Conservation (phyloP, 768 basidiomycete genomes). For the Suillus brevipes region DNA sequence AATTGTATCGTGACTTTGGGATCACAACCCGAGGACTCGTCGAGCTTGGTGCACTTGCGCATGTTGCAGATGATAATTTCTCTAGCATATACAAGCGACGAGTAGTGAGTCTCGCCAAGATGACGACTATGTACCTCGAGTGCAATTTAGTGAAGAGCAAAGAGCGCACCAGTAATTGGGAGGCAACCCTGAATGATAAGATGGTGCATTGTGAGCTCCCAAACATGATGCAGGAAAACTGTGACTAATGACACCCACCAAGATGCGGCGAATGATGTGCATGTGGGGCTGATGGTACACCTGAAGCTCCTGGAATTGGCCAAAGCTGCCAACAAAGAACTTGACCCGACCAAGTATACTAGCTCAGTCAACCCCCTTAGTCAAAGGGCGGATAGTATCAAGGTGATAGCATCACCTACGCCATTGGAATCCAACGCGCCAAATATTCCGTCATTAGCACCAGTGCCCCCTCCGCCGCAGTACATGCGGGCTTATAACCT, state of each 20-base stretch:
- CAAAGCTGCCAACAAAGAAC: constrained; percentile 13
- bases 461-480: constrained; percentile 35
- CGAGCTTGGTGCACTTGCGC: constrained; percentile 47
- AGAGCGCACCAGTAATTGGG: constrained; percentile 52
- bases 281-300: constrained; percentile 48
- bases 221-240: background rate
- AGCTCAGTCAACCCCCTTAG: constrained; percentile 25
- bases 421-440: background rate
- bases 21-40: constrained; percentile 42
- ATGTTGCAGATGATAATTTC: constrained; percentile 39
- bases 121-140: constrained; percentile 43
- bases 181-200: constrained; percentile 33
- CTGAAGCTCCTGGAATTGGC: constrained; percentile 37
- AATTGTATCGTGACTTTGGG: constrained; percentile 48
- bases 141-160: constrained; percentile 43
- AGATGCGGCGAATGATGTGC: constrained; percentile 57
- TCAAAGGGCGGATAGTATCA: background rate
- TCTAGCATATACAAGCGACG: constrained; percentile 33
- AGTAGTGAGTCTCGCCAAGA: constrained; percentile 43
- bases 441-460: constrained; percentile 4
- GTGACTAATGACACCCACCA: background rate
- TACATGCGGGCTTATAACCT: constrained; percentile 46
- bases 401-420: background rate
- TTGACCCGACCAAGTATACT: constrained; percentile 27
- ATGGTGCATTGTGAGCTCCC: constrained; percentile 40